Evolutionary conservation across 2,329 filamentous ascomycete genomes (phyloP).

Genomic region (Microcyclospora tardicrescens): DNA sequence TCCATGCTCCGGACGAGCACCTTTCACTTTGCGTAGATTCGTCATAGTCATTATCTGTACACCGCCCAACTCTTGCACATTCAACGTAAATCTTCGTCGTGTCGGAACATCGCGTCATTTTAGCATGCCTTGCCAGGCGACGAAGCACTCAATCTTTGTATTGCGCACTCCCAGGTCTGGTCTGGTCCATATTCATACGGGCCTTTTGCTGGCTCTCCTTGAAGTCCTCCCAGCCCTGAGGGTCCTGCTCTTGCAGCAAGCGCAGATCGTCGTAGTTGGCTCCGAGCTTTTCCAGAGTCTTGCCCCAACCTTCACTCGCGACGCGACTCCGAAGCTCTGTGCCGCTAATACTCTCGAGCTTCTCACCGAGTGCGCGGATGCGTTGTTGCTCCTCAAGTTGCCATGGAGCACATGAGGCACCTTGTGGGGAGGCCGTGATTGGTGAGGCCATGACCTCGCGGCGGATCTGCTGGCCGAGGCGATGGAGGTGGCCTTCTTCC

Average conservation of each 20-base stretch:
- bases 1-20: too few species aligned
- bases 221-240: slow-evolving; percentile 23
- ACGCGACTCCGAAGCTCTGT: slow-evolving; percentile 51
- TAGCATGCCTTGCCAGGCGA: too few species aligned
- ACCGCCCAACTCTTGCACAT: too few species aligned
- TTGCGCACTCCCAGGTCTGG: slow-evolving; percentile 5
- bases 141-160: too few species aligned
- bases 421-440: slow-evolving; percentile 2
- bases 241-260: slow-evolving; percentile 37
- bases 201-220: slow-evolving; percentile 24
- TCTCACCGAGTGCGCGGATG: slow-evolving; percentile 27
- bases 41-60: too few species aligned
- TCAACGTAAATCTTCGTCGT: too few species aligned
- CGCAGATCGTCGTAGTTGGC: slow-evolving; percentile 56
- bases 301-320: slow-evolving; percentile 44
- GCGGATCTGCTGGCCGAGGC: slow-evolving; percentile 53
- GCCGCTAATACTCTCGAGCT: slow-evolving; percentile 41
- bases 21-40: too few species aligned
- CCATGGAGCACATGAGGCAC: not conserved
- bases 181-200: slow-evolving; percentile 14
- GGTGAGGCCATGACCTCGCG: slow-evolving; percentile 47
- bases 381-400: slow-evolving; percentile 22
- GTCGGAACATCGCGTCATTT: too few species aligned
- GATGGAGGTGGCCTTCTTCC: slow-evolving; percentile 59
- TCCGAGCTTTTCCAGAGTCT: slow-evolving; percentile 49